Conservation (phyloP, 768 basidiomycete genomes). For the Tubosaeta sp. region DNA sequence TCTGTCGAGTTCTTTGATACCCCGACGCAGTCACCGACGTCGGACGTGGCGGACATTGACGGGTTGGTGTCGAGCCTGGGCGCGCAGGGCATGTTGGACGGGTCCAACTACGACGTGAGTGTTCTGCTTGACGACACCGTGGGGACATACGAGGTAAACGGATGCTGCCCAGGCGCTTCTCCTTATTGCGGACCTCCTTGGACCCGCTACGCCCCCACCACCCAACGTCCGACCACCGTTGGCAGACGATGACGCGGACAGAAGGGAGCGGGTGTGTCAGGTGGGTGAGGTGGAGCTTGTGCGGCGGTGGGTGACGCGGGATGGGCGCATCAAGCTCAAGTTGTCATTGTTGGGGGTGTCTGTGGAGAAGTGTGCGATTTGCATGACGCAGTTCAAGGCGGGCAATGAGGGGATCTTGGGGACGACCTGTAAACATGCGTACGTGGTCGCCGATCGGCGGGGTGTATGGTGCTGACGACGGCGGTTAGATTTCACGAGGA, state of each 20-base stretch:
- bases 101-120: conserved; percentile 64
- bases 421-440: conserved; percentile 57
- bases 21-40: conserved; percentile 26
- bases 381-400: conserved; percentile 63
- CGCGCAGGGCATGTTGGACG: conserved; percentile 40
- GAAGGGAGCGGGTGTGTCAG: conserved; percentile 19
- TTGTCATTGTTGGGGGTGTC: conserved; percentile 54
- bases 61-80: conserved; percentile 54
- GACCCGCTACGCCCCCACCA: conserved; percentile 38
- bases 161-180: conserved; percentile 47
- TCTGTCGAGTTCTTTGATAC: conserved; percentile 27
- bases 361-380: conserved; percentile 72
- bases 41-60: conserved; percentile 56
- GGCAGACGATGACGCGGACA: conserved; percentile 6
- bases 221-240: conserved; percentile 1
- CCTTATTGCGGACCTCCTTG: conserved; percentile 58
- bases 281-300: conserved; percentile 50
- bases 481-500: conserved; percentile 50
- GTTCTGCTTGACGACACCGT: conserved; percentile 21
- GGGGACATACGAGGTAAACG: conserved; percentile 18
- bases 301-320: conserved; percentile 53
- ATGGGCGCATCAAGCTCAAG: conserved; percentile 72
- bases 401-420: conserved; percentile 54
- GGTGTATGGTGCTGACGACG: neutral
- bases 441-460: neutral